Conservation (phyloP, 495 filamentous ascomycete genomes). For the Sordaria brevicollis region DNA sequence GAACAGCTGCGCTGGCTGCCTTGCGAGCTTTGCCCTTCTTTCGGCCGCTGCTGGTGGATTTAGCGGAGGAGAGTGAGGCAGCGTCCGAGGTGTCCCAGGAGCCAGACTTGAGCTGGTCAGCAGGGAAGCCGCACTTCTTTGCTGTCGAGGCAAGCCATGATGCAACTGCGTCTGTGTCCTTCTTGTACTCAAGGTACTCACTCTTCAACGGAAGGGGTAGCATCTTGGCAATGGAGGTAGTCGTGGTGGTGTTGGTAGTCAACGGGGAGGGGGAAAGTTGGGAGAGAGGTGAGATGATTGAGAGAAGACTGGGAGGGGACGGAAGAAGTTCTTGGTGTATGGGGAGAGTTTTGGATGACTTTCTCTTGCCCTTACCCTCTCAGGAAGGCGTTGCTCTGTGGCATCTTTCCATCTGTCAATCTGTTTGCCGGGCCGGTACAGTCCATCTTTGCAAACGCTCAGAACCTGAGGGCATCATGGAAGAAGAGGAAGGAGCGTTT, state of each 20-base stretch:
- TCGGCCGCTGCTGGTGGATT: slow-evolving; percentile 4
- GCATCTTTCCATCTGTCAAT: background rate
- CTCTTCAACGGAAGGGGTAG: slow-evolving; percentile 24
- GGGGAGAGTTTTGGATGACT: background rate
- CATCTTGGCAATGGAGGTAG: slow-evolving; percentile 9
- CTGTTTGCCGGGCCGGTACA: background rate
- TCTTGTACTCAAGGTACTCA: slow-evolving; percentile 38
- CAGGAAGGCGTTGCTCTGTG: background rate
- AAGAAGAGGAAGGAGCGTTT: background rate
- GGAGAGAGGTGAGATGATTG: background rate
- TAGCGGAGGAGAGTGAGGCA: background rate
- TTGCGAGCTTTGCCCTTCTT: slow-evolving; percentile 27
- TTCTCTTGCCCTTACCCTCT: background rate
- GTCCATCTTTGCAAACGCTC: background rate
- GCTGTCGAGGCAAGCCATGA: slow-evolving; percentile 41
- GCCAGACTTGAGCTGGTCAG: slow-evolving; percentile 3
- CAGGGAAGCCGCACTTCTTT: slow-evolving; percentile 24
- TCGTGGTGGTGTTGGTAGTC: background rate
- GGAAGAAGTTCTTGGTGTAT: background rate
- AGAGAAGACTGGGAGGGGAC: background rate
- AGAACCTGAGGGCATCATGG: background rate
- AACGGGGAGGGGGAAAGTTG: background rate
- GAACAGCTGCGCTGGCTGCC: slow-evolving; percentile 3
- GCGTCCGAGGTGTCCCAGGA: background rate
- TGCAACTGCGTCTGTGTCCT: slow-evolving; percentile 37